These are phyloP conservation scores for Populus nigra DNA, from an alignment of 345 rosid genomes.

Conservation along the genomic window DNA sequence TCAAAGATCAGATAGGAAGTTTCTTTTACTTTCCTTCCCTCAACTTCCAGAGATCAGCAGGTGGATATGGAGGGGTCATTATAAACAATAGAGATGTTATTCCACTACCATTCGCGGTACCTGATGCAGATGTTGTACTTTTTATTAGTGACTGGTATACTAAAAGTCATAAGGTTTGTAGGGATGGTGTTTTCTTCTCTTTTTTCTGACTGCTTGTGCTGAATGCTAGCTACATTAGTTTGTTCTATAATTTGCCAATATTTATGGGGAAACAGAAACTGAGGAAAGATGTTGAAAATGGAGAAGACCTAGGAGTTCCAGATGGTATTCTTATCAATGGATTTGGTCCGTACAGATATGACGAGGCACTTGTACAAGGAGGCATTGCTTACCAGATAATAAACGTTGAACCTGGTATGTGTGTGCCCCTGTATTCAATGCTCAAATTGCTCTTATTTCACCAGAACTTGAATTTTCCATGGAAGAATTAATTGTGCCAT, in stretches of 20 bases:
- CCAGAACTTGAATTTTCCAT: constrained; percentile 4
- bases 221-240: constrained; percentile 3
- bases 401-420: constrained; percentile 75
- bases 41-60: constrained; percentile 33
- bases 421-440: not conserved
- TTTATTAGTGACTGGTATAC: constrained; percentile 35
- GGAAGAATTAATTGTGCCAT: not conserved
- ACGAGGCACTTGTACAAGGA: constrained; percentile 42
- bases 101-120: constrained; percentile 26
- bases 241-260: constrained; percentile 5
- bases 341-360: constrained; percentile 73
- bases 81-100: constrained; percentile 32
- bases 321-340: constrained; percentile 81
- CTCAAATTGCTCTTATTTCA: not conserved
- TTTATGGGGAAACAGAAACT: constrained; percentile 49
- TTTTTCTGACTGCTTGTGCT: constrained; percentile 11
- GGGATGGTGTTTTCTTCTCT: not conserved
- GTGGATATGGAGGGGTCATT: constrained; percentile 37
- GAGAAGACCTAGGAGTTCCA: constrained; percentile 60
- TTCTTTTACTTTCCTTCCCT: constrained; percentile 36
- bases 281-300: constrained; percentile 65
- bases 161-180: constrained; percentile 71
- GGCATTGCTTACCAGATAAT: constrained; percentile 60
- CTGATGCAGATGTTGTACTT: constrained; percentile 27
- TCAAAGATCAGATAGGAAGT: constrained; percentile 39